Base-by-base conservation (phyloP, 2,329 filamentous ascomycete genomes). In the Arthroderma sp. region DNA sequence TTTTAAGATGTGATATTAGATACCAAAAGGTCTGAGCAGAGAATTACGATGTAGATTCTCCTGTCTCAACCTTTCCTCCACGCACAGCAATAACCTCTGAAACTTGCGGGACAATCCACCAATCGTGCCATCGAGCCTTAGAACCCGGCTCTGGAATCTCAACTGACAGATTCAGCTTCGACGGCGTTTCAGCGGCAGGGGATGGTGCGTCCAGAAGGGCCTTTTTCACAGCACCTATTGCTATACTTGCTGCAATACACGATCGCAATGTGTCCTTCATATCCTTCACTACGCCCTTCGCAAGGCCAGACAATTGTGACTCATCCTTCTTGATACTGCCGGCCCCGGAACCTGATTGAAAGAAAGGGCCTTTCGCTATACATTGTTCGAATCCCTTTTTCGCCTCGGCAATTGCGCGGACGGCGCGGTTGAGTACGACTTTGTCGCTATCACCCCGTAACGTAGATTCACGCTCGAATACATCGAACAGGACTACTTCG, bases 191-290 rank as follows among this genome's bases (percentile, higher is more conserved):
- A 28, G 40, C 50, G n/a, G 39, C 43, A n/a, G 47, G 36, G 6
- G 38, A 40, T 5, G 34, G 9, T 10, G 34, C 22, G n/a, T 34
- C 43, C 11, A 67, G 63, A 6, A 81, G 53, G 2, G 71, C 72
- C 58, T 78, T 81, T 54, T 72, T 74, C 40, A 83, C 60, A 1
- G 69, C 70, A 27, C 72, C 71, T 37, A 85, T 72, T 0, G 79
- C 76, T 50, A 87, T 73, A 4, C 77, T 77, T 1, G 80, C 71
- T 6, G 77, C 78, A 49, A 88, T 86, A 52, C 78, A 81, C n/a
- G 81, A 77, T 55, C 78, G 78, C 54, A 83, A 68, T 6, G 72
- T 73, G 48, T 75, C 71, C 58, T 77, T 81, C 7, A 74, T 67
- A 22, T 75, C 70, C 22, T 65, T 66, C 11, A 72, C 58, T 81